Evolutionary conservation across 768 basidiomycete genomes (phyloP).

Genomic region (Pleurotus salmoneostramineus): DNA sequence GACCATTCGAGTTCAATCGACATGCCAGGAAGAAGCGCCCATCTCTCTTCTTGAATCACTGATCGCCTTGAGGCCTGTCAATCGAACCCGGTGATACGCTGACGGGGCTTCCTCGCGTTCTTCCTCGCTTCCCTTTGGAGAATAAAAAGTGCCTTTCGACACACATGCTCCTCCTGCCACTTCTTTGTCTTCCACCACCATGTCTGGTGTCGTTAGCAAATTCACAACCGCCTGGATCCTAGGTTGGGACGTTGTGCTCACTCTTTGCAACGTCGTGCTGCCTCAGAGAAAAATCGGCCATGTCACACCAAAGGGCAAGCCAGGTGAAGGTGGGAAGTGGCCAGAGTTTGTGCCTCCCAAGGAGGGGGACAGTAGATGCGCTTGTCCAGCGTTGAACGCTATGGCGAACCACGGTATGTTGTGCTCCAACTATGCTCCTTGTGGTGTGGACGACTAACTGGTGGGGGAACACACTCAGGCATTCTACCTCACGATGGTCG

Average conservation of each 20-base stretch:
- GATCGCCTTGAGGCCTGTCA: too few species aligned
- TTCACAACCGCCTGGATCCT: slow-evolving; percentile 22
- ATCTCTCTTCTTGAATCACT: background rate
- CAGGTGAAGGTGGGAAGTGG: slow-evolving; percentile 62
- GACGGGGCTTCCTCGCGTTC: background rate
- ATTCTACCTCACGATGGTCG: slow-evolving; percentile 63
- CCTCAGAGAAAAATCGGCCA: slow-evolving; percentile 47
- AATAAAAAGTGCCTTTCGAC: background rate
- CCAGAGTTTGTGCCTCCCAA: slow-evolving; percentile 57
- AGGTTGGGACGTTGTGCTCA: slow-evolving; percentile 49
- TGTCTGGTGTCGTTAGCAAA: background rate
- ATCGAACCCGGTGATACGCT: too few species aligned
- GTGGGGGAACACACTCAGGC: slow-evolving; percentile 36
- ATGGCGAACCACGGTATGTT: slow-evolving; percentile 78
- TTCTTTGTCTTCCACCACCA: background rate
- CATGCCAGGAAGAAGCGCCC: slow-evolving; percentile 40
- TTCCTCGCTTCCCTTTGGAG: background rate
- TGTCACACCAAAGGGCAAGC: slow-evolving; percentile 51
- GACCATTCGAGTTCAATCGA: slow-evolving; percentile 95
- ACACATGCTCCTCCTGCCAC: background rate
- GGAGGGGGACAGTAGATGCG: slow-evolving; percentile 64
- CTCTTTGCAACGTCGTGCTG: slow-evolving; percentile 46
- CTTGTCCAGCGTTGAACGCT: slow-evolving; percentile 75
- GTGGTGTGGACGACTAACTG: too few species aligned
- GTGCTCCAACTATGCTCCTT: too few species aligned